Evolutionary conservation across 345 rosid genomes (phyloP).

Genomic region (Eucalyptus regnans): DNA sequence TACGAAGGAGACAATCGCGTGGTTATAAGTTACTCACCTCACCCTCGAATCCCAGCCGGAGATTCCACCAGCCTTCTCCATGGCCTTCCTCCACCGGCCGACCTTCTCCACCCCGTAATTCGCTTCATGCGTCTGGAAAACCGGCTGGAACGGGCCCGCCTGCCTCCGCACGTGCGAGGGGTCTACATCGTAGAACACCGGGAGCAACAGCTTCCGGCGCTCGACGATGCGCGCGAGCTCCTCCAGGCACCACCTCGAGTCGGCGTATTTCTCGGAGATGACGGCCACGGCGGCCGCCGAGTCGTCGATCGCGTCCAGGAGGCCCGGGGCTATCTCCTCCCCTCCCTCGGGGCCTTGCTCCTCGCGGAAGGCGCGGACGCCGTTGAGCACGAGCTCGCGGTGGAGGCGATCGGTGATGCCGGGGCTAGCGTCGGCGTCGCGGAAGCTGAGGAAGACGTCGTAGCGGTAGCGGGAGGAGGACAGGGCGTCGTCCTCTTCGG

Average conservation of each 20-base stretch:
- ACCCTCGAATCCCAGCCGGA: background rate
- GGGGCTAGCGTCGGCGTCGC: slow-evolving; percentile 8
- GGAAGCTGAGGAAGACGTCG: slow-evolving; percentile 21
- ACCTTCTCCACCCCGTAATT: background rate
- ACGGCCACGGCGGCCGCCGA: slow-evolving; percentile 4
- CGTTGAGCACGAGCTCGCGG: background rate
- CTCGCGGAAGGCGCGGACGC: slow-evolving; percentile 2
- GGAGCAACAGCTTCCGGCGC: slow-evolving; percentile 4
- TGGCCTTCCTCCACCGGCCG: slow-evolving; percentile 1
- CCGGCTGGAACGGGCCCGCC: background rate
- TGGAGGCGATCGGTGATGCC: slow-evolving; percentile 1
- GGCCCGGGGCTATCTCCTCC: background rate
- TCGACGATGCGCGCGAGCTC: slow-evolving; percentile 9
- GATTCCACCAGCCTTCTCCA: background rate
- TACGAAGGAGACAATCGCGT: background rate
- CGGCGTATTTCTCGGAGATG: slow-evolving; percentile 6
- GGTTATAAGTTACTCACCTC: background rate
- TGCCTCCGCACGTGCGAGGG: slow-evolving; percentile 5
- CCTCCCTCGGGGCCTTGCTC: background rate
- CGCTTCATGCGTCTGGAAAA: background rate
- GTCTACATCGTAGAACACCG: slow-evolving; percentile 5
- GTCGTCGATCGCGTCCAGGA: slow-evolving; percentile 4
- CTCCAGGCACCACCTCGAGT: slow-evolving; percentile 14
- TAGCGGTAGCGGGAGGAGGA: background rate
- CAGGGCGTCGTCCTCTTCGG: background rate